These are phyloP conservation scores for Fusarium zealandicum DNA, from an alignment of 2,329 filamentous ascomycete species.

Conservation along the genomic window DNA sequence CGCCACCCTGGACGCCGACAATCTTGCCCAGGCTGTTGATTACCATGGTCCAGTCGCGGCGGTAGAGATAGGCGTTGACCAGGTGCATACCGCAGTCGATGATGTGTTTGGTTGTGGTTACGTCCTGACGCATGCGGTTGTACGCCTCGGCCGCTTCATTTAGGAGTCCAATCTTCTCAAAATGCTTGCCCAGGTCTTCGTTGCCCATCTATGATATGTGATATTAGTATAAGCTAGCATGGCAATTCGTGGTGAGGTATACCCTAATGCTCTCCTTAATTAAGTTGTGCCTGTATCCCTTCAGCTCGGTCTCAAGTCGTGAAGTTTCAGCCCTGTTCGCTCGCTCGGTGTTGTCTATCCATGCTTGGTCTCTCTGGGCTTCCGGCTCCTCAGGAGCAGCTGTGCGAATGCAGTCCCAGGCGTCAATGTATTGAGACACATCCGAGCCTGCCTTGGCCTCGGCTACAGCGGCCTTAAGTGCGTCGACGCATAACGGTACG, in stretches of 20 bases:
- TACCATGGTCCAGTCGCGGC: slow-evolving; percentile 78
- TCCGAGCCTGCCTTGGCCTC: slow-evolving; percentile 82
- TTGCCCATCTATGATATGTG: slow-evolving; percentile 77
- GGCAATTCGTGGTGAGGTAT: neutral
- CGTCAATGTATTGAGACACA: slow-evolving; percentile 72
- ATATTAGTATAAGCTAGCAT: slow-evolving; percentile 17
- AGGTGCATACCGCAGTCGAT: slow-evolving; percentile 82
- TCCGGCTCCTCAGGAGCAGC: slow-evolving; percentile 73
- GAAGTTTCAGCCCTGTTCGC: slow-evolving; percentile 73
- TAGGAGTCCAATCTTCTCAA: slow-evolving; percentile 79
- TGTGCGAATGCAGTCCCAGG: slow-evolving; percentile 69
- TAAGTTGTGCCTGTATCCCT: slow-evolving; percentile 94
- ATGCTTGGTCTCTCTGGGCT: slow-evolving; percentile 71
- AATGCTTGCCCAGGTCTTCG: slow-evolving; percentile 87
- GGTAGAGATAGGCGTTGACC: slow-evolving; percentile 77
- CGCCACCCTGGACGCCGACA: slow-evolving; percentile 54
- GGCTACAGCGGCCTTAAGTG: slow-evolving; percentile 76
- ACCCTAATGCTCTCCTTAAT: slow-evolving; percentile 97
- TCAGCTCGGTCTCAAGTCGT: slow-evolving; percentile 83
- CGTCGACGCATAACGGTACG: slow-evolving; percentile 77
- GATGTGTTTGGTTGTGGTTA: slow-evolving; percentile 83
- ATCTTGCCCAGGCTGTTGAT: slow-evolving; percentile 70
- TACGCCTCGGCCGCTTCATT: slow-evolving; percentile 78
- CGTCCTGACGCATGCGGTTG: slow-evolving; percentile 87
- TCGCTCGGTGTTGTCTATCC: slow-evolving; percentile 74